These are phyloP conservation scores for Tuctoria greenei DNA, from an alignment of 176 grass and related monocot genomes.

Conservation along the genomic window DNA sequence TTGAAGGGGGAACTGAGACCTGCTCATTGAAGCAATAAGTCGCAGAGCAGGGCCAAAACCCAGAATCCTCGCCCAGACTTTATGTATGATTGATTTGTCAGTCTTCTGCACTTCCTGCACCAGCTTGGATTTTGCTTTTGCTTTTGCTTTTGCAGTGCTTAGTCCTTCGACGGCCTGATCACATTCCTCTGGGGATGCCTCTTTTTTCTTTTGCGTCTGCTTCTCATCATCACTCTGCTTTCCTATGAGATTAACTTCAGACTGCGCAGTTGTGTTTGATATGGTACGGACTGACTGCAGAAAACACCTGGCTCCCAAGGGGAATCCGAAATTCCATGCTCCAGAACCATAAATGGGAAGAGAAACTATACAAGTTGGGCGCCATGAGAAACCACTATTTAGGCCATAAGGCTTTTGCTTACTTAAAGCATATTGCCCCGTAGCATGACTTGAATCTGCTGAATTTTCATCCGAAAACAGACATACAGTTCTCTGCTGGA, in stretches of 20 bases:
- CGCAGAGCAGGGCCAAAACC: slow-evolving; percentile 75
- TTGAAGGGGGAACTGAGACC: slow-evolving; percentile 41
- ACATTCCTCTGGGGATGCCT: slow-evolving; percentile 84
- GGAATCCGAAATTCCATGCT: slow-evolving; percentile 39
- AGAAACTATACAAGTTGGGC: slow-evolving; percentile 27
- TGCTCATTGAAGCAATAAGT: slow-evolving; percentile 90
- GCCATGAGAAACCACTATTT: slow-evolving; percentile 32
- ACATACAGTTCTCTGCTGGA: slow-evolving; percentile 34
- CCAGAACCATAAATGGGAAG: slow-evolving; percentile 36
- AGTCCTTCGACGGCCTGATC: slow-evolving; percentile 90
- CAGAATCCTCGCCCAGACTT: slow-evolving; percentile 69
- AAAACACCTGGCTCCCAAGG: slow-evolving; percentile 61
- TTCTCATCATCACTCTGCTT: slow-evolving; percentile 56
- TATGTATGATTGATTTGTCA: slow-evolving; percentile 52
- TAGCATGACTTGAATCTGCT: slow-evolving; percentile 30
- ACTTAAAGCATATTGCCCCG: slow-evolving; percentile 13
- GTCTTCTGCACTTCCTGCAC: slow-evolving; percentile 62
- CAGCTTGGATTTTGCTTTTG: slow-evolving; percentile 75
- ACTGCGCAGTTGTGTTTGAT: slow-evolving; percentile 44
- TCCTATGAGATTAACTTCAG: slow-evolving; percentile 22
- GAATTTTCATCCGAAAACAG: slow-evolving; percentile 30
- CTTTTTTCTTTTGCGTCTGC: slow-evolving; percentile 55
- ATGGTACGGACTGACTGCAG: slow-evolving; percentile 41
- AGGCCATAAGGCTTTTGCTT: slow-evolving; percentile 22
- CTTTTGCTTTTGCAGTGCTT: slow-evolving; percentile 85